Percentiles rank a stretch among this genome's conserved stretches.
phyloP scores from a whole-genome alignment of 208 protist genomes.

The Trypanosomatidae sp. region DNA sequence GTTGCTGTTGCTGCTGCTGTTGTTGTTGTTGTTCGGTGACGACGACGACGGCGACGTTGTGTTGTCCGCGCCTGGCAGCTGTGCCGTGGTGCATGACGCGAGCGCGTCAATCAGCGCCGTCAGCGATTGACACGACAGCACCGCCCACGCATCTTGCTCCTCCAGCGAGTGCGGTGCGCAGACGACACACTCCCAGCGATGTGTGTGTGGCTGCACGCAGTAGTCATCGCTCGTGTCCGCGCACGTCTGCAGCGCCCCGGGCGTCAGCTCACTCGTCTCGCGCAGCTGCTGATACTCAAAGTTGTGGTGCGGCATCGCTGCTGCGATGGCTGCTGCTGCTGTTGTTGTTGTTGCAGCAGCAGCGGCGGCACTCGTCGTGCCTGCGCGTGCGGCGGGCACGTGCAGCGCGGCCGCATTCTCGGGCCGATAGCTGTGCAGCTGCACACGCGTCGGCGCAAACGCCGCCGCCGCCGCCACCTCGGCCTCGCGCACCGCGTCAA shows the following conservation, averaged over 20 bases:
- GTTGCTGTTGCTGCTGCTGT: slow-evolving; percentile 11
- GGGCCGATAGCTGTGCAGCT: slow-evolving; percentile 12
- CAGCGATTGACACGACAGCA: slow-evolving; percentile 61
- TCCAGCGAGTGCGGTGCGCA: slow-evolving; percentile 12
- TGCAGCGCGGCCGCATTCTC: not conserved
- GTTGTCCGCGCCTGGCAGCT: slow-evolving; percentile 6
- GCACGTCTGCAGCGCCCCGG: slow-evolving; percentile 10
- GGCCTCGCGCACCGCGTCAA: slow-evolving; percentile 15
- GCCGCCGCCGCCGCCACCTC: slow-evolving; percentile 9
- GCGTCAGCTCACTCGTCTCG: slow-evolving; percentile 10
- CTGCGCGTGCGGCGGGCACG: not conserved
- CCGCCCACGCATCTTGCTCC: slow-evolving; percentile 41
- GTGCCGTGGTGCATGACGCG: slow-evolving; percentile 7
- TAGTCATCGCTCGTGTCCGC: slow-evolving; percentile 41
- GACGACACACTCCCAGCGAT: slow-evolving; percentile 65
- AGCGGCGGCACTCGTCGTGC: no score
- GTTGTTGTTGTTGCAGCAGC: no score
- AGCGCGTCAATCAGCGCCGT: slow-evolving; percentile 60
- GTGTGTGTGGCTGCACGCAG: slow-evolving; percentile 59
- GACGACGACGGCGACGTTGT: slow-evolving; percentile 5
- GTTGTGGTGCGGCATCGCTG: not conserved
- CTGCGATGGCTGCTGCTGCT: no score
- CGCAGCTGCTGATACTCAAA: not conserved
- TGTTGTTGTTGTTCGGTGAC: not conserved
- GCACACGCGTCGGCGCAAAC: slow-evolving; percentile 9